Evolutionary conservation across 805 yeast genomes (phyloP).

Genomic region (Cyberlindnera sargentensis): DNA sequence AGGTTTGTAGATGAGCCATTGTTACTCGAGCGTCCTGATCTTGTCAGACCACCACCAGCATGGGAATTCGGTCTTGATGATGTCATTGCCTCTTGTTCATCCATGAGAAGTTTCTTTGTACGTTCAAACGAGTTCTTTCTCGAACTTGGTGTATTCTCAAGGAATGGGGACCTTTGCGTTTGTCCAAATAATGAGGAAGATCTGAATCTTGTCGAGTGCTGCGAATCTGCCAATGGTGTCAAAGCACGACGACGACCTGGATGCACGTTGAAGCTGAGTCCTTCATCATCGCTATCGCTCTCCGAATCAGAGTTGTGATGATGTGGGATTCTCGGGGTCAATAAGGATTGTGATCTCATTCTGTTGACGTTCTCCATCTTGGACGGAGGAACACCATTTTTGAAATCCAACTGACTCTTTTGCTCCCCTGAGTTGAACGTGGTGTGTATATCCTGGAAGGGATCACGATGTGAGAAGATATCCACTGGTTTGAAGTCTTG

Average conservation of each 20-base stretch:
- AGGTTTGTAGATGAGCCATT: conserved; percentile 1
- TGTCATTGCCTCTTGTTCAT: conserved; percentile 10
- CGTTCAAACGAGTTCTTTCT: conserved; percentile 12
- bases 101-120: conserved; percentile 7
- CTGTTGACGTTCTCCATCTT: conserved; percentile 10
- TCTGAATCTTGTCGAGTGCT: conserved; percentile 17
- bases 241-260: conserved; percentile 9
- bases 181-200: conserved; percentile 23
- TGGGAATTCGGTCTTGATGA: neutral
- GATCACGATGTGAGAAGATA: conserved; percentile 14
- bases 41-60: too few species aligned
- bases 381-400: conserved; percentile 10
- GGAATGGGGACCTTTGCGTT: conserved; percentile 17
- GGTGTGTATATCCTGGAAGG: conserved; percentile 21
- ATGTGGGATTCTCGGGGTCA: conserved; percentile 11
- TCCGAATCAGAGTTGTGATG: conserved; percentile 9
- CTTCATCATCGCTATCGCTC: conserved; percentile 20
- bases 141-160: neutral
- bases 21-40: neutral
- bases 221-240: conserved; percentile 2
- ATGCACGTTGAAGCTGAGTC: conserved; percentile 19
- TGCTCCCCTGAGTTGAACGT: conserved; percentile 10
- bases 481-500: conserved; percentile 12
- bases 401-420: conserved; percentile 16
- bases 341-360: conserved; percentile 19